Percentiles rank a stretch among this genome's conserved stretches.
These are phyloP conservation scores for Tolypocladium cylindrosporum DNA, from an alignment of 2,329 filamentous ascomycete species.

Conservation along the genomic window DNA sequence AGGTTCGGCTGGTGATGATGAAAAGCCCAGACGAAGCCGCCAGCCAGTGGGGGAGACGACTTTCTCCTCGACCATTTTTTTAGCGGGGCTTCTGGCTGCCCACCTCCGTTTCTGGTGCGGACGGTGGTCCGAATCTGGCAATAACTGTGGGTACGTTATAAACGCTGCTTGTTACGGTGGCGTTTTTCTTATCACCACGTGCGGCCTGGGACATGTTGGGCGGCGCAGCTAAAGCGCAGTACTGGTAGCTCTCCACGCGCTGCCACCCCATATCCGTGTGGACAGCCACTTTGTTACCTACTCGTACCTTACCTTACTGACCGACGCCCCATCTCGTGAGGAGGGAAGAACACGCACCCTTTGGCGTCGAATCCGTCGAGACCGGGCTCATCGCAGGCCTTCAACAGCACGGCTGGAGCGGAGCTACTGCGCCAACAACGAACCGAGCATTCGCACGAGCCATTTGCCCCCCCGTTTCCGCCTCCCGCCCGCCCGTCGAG, in stretches of 20 bases:
- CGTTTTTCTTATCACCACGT: constrained; percentile 1
- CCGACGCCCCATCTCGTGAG: neutral
- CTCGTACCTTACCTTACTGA: neutral
- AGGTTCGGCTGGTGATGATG: neutral
- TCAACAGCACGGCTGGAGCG: neutral
- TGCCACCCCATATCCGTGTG: neutral
- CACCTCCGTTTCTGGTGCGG: neutral
- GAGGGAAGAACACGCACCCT: neutral
- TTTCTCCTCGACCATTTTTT: neutral
- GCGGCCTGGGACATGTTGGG: neutral
- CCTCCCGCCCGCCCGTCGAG: neutral
- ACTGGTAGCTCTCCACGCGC: neutral
- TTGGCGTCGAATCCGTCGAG: neutral
- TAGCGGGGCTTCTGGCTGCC: neutral
- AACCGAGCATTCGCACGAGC: neutral
- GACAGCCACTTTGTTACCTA: neutral
- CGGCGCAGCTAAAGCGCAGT: neutral
- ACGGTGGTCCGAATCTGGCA: no score
- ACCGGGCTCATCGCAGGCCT: neutral
- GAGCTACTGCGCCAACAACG: neutral
- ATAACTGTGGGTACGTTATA: neutral
- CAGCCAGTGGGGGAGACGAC: neutral
- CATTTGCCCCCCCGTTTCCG: neutral
- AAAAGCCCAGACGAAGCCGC: neutral
- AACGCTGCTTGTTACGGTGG: neutral